Conservation (phyloP, 352 stramenopile species). For the Phytophthora aleatoria region DNA sequence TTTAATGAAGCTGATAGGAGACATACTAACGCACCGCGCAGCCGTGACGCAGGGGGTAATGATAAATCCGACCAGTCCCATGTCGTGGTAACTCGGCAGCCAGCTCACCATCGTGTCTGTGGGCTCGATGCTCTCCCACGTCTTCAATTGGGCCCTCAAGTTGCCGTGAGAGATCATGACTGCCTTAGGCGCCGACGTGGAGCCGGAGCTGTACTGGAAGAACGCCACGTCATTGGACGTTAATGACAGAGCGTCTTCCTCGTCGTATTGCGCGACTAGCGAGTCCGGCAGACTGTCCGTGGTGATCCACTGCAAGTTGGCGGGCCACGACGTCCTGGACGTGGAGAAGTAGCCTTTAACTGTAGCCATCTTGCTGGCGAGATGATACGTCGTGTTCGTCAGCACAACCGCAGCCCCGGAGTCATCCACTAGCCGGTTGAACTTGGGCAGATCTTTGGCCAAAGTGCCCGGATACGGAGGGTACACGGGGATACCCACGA, state of each 20-base stretch:
- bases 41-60: conserved; percentile 62
- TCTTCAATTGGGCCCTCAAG: conserved; percentile 71
- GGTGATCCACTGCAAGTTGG: conserved; percentile 72
- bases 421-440: conserved; percentile 78
- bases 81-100: conserved; percentile 86
- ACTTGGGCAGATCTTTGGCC: conserved; percentile 79
- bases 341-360: conserved; percentile 80
- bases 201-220: conserved; percentile 87
- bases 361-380: conserved; percentile 80
- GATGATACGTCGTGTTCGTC: conserved; percentile 80
- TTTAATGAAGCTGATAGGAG: conserved; percentile 87
- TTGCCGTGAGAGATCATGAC: conserved; percentile 89
- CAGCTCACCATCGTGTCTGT: conserved; percentile 78
- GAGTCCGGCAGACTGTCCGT: conserved; percentile 68
- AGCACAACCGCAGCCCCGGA: conserved; percentile 67
- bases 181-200: conserved; percentile 79
- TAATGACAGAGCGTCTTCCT: conserved; percentile 42
- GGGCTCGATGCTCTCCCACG: conserved; percentile 66
- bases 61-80: conserved; percentile 87
- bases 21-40: conserved; percentile 79
- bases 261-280: conserved; percentile 53
- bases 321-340: conserved; percentile 60
- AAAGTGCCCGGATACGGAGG: conserved; percentile 75
- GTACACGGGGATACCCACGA: conserved; percentile 75
- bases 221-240: conserved; percentile 72